Evolutionary conservation across 768 basidiomycete genomes (phyloP), one percentile per base, ranked within the genome.

Genomic region (Mycena polygramma): DNA sequence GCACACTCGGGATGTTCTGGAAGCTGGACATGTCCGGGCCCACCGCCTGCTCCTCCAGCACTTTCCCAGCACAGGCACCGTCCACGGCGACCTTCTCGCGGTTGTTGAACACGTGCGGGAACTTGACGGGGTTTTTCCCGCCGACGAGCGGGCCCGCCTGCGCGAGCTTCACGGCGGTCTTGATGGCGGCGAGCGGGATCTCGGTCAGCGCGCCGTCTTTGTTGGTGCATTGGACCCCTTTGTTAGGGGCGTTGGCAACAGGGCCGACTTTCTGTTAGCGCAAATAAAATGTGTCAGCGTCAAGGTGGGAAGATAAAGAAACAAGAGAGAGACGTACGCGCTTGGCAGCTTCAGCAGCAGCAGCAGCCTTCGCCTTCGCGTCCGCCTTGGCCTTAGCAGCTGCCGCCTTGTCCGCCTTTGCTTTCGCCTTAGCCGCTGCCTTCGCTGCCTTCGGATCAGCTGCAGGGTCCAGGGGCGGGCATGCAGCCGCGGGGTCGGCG

Each of bases 21-120:
- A 69, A 73, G 15, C 46, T 63, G 22, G 71, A 46, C 71, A 73
- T 73, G 57, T 58, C 24, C 15, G 53, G 57, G 2, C 71, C 71
- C 5, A 73, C 71, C 4, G 71, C 68, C 13, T 69, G 64, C 48
- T 73, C 71, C 58, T 73, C 71, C 35, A 73, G 71, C 14, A 20
- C 26, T 58, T 69, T 69, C 5, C 71, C 71, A 30, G 26, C 63
- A 24, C 71, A 73, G 49, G 39, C 71, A n/a, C n/a, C n/a, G n/a
- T n/a, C n/a, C 1, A 58, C 36, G 7, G 53, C 57, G 26, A 73
- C 54, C 19, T 51, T 55, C 43, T 69, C 71, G 11, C 52, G 54
- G 55, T 72, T 72, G 48, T 46, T 51, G 45, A 72, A 72, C 0
- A 24, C 22, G 20, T 72, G 71, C 48, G 66, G 71, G 66, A 72